Evolutionary conservation across 1,284 basidiomycete species (phyloP).

Genomic region (Pseudozyma thailandica): DNA sequence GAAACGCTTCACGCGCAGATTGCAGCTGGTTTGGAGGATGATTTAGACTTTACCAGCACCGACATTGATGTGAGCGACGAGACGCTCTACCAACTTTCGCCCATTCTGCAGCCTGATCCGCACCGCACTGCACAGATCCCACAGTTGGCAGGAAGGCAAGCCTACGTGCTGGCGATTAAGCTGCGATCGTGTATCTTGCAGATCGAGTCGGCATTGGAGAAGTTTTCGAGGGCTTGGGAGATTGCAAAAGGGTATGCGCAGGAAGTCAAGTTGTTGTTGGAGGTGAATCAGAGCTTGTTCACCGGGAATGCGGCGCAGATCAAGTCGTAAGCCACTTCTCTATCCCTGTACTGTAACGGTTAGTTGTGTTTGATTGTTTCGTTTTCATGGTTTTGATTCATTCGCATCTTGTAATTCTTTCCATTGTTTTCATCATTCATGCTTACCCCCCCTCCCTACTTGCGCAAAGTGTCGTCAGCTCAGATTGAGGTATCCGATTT

Average conservation of each 20-base stretch:
- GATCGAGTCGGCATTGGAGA: conserved; percentile 42
- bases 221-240: conserved; percentile 48
- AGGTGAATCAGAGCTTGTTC: conserved; percentile 47
- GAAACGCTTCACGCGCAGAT: conserved; percentile 56
- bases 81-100: conserved; percentile 25
- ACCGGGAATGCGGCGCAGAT: conserved; percentile 15
- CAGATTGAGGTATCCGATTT: too few relatives aligned
- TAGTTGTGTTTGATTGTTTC: too few relatives aligned
- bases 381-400: too few relatives aligned
- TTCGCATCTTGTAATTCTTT: too few relatives aligned
- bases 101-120: conserved; percentile 40
- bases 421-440: too few relatives aligned
- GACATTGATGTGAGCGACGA: conserved; percentile 21
- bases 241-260: conserved; percentile 47
- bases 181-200: conserved; percentile 36
- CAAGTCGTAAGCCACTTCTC: conserved; percentile 3
- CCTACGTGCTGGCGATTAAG: conserved; percentile 34
- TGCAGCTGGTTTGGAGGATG: conserved; percentile 31
- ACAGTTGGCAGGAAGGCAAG: conserved; percentile 24
- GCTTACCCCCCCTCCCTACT: too few relatives aligned
- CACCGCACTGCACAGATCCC: conserved; percentile 21
- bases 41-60: conserved; percentile 27
- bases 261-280: conserved; percentile 41
- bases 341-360: too few relatives aligned
- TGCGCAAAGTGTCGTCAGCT: too few relatives aligned